A percentile compares a stretch with the other conserved stretches of the same genome.
Conservation (phyloP, 2,329 filamentous ascomycete genomes). For the Botryotinia convoluta region DNA sequence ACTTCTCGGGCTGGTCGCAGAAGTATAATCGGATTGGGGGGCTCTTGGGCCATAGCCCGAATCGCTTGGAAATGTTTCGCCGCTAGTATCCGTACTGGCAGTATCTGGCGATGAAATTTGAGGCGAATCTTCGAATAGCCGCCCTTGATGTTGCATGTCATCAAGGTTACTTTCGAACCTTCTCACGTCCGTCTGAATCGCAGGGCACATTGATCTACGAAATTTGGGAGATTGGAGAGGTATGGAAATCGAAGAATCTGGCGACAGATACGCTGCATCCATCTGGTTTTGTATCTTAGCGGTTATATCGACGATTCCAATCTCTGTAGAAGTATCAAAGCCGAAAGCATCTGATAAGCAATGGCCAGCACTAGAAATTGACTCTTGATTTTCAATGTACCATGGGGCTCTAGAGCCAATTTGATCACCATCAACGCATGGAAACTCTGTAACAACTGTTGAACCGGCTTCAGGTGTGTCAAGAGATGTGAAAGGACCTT, state of each 20-base stretch:
- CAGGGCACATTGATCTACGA: neutral
- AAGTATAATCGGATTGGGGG: neutral
- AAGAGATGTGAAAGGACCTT: neutral
- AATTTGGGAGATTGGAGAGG: neutral
- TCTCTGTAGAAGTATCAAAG: neutral
- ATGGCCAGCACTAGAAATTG: neutral
- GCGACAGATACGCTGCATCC: neutral
- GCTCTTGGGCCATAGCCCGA: neutral
- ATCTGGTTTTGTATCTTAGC: no score
- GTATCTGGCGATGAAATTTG: neutral
- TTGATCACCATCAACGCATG: neutral
- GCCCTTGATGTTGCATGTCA: neutral
- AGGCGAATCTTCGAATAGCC: no score
- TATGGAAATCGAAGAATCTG: no score
- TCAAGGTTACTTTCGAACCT: neutral
- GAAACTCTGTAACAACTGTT: neutral
- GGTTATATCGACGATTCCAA: neutral
- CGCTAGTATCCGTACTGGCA: neutral
- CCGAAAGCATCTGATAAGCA: neutral
- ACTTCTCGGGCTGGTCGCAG: neutral
- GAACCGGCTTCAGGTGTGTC: neutral
- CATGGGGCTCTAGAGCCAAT: no score
- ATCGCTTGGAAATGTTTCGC: neutral
- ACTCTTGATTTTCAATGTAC: neutral
- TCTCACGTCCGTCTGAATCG: neutral